Evolutionary conservation across 2,329 filamentous ascomycete species (phyloP).

Genomic region (Pestalotiopsis sp.): DNA sequence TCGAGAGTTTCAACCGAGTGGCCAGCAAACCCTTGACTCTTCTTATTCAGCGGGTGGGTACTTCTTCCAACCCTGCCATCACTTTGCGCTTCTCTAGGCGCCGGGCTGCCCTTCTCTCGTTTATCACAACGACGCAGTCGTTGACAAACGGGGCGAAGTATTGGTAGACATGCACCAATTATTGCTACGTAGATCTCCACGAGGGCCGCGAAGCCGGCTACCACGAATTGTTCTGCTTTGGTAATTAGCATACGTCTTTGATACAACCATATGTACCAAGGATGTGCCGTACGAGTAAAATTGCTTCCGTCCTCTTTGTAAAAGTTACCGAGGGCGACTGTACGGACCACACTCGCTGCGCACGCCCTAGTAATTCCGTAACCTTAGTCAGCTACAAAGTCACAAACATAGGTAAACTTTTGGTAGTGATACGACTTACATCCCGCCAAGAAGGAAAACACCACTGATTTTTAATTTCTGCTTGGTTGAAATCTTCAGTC

Average conservation of each 20-base stretch:
- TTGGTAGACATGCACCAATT: conserved; percentile 20
- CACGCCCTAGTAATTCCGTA: neutral
- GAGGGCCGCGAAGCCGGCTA: conserved; percentile 9
- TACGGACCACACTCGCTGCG: conserved; percentile 9
- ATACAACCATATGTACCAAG: neutral
- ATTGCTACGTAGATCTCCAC: conserved; percentile 20
- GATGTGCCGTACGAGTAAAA: neutral
- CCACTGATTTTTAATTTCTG: conserved; percentile 7
- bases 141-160: conserved; percentile 18
- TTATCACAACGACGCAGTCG: conserved; percentile 15
- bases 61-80: neutral
- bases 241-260: neutral
- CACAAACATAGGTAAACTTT: neutral
- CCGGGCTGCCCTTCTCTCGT: neutral
- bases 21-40: neutral
- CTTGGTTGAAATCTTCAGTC: neutral
- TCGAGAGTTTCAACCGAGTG: neutral
- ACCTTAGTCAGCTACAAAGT: neutral
- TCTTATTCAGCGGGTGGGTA: neutral
- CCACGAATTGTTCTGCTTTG: conserved; percentile 11
- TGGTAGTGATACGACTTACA: conserved; percentile 6
- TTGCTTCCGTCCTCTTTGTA: neutral
- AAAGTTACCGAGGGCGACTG: neutral
- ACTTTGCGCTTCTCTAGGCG: neutral
- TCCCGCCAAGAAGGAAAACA: conserved; percentile 14